Evolutionary conservation across 352 stramenopile genomes (phyloP).

Genomic region (Phytopythium litorale): DNA sequence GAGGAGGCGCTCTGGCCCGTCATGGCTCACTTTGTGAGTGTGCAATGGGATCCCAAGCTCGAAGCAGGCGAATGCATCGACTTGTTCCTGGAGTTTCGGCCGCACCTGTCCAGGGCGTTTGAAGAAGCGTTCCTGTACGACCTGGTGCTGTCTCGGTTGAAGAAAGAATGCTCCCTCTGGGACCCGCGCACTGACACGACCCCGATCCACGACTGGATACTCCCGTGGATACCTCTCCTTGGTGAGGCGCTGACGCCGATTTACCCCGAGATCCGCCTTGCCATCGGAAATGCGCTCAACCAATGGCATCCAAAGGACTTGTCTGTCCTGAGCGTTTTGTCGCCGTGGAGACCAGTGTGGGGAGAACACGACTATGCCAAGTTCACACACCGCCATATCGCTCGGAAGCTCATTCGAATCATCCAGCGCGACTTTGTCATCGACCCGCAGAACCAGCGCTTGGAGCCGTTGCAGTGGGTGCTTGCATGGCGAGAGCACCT

Average conservation of each 20-base stretch:
- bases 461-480: conserved; percentile 67
- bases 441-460: conserved; percentile 64
- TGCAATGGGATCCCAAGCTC: conserved; percentile 50
- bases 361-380: conserved; percentile 76
- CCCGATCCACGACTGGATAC: conserved; percentile 76
- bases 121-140: conserved; percentile 49
- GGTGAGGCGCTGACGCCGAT: conserved; percentile 41
- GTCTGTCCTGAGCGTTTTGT: conserved; percentile 55
- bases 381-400: conserved; percentile 79
- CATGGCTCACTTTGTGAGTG: conserved; percentile 61
- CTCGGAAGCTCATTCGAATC: conserved; percentile 68
- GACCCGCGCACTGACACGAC: conserved; percentile 35
- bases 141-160: conserved; percentile 64
- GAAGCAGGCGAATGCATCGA: conserved; percentile 34
- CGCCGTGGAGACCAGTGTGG: conserved; percentile 73
- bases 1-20: conserved; percentile 73
- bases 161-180: conserved; percentile 68
- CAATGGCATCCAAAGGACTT: conserved; percentile 80
- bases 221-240: conserved; percentile 60
- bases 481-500: conserved; percentile 70
- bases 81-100: conserved; percentile 41
- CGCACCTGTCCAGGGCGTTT: conserved; percentile 49
- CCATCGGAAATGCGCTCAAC: conserved; percentile 55
- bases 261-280: conserved; percentile 67
- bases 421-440: conserved; percentile 82